Conservation (phyloP, 441 rosid species). For the Daphne laureola region DNA sequence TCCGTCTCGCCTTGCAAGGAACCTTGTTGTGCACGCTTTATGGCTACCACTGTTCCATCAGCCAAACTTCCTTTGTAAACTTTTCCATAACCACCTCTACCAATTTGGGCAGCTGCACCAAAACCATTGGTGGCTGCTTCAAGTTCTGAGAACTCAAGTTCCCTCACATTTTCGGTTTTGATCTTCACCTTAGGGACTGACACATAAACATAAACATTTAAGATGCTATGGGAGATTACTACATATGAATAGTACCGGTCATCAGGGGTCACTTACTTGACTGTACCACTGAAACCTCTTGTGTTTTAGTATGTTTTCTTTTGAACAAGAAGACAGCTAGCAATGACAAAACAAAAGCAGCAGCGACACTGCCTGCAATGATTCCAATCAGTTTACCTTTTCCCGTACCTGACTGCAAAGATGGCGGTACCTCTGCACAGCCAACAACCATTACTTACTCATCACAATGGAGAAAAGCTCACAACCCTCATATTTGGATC, state of each 20-base stretch:
- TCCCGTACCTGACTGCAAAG: neutral
- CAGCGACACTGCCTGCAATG: conserved; percentile 42
- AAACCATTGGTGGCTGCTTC: conserved; percentile 61
- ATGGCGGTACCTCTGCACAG: conserved; percentile 3
- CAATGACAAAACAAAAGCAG: conserved; percentile 31
- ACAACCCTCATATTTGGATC: neutral
- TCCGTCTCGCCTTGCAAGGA: conserved; percentile 83
- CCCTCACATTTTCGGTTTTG: conserved; percentile 62
- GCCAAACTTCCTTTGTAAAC: conserved; percentile 69
- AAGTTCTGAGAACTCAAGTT: conserved; percentile 65
- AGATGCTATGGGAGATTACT: too few relatives aligned
- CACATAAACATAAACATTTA: conserved; percentile 8
- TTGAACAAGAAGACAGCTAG: conserved; percentile 30
- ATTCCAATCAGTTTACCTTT: conserved; percentile 20
- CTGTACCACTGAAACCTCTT: conserved; percentile 38
- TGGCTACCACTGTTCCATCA: conserved; percentile 62
- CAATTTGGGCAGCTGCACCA: conserved; percentile 47
- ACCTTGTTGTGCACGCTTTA: conserved; percentile 79
- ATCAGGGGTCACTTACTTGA: conserved; percentile 36
- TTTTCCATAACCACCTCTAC: conserved; percentile 88
- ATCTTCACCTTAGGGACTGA: conserved; percentile 51
- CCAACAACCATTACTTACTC: conserved; percentile 1
- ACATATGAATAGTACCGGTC: too few relatives aligned
- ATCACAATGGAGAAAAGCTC: neutral
- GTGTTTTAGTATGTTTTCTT: conserved; percentile 33